Conservation (phyloP, 805 yeast species). For the Geotrichum ghanense region DNA sequence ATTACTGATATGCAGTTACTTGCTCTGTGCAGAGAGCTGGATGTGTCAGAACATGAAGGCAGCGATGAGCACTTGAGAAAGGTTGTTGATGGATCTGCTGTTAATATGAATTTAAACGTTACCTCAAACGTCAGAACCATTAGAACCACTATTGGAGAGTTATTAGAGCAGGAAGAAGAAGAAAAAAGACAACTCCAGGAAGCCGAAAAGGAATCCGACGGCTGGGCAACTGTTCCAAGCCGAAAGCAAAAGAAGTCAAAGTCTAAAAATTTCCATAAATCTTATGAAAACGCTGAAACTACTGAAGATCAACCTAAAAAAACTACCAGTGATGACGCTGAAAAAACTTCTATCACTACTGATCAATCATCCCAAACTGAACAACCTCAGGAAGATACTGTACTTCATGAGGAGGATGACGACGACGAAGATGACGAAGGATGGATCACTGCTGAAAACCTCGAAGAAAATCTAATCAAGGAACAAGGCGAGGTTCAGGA, state of each 20-base stretch:
- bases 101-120: not conserved
- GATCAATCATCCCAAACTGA: conserved; percentile 11
- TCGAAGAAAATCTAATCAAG: conserved; percentile 55
- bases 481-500: conserved; percentile 55
- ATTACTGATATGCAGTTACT: conserved; percentile 86
- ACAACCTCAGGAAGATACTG: conserved; percentile 13
- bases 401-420: conserved; percentile 35
- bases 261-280: not conserved
- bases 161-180: not conserved
- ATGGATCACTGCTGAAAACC: conserved; percentile 89
- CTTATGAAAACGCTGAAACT: conserved; percentile 8
- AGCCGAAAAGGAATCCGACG: not conserved
- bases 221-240: not conserved
- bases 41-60: conserved; percentile 19
- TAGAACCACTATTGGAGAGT: not conserved
- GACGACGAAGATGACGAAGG: conserved; percentile 76
- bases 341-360: conserved; percentile 6
- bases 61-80: not conserved
- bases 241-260: not conserved
- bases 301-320: conserved; percentile 11
- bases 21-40: conserved; percentile 84
- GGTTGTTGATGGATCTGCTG: conserved; percentile 1
- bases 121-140: not conserved
- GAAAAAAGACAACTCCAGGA: not conserved
- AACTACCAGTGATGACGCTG: conserved; percentile 6